Evolutionary conservation across 2,329 filamentous ascomycete genomes (phyloP).

Genomic region (Pseudocercospora cruenta): DNA sequence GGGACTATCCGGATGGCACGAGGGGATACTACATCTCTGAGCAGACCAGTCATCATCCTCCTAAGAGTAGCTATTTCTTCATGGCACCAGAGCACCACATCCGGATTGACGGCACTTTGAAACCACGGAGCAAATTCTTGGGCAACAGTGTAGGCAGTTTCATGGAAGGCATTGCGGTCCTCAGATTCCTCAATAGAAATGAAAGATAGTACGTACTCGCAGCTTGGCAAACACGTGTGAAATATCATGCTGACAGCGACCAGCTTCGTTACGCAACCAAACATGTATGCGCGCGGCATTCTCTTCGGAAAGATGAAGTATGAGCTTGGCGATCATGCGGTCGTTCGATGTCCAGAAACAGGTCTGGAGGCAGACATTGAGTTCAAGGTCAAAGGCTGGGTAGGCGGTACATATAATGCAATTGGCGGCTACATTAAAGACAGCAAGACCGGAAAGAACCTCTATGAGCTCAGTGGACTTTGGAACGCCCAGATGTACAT

Average conservation of each 20-base stretch:
- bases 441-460: slow-evolving; percentile 78
- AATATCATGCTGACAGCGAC: slow-evolving; percentile 22
- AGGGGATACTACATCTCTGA: slow-evolving; percentile 95
- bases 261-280: slow-evolving; percentile 91
- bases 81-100: slow-evolving; percentile 94
- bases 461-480: slow-evolving; percentile 89
- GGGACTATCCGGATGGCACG: slow-evolving; percentile 79
- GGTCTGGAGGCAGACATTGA: slow-evolving; percentile 88
- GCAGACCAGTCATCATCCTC: slow-evolving; percentile 96
- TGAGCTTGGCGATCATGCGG: slow-evolving; percentile 94
- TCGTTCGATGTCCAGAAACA: slow-evolving; percentile 86
- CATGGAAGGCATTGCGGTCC: slow-evolving; percentile 94
- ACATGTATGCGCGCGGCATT: slow-evolving; percentile 98
- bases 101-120: slow-evolving; percentile 91
- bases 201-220: slow-evolving; percentile 78
- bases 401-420: slow-evolving; percentile 93
- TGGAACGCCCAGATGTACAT: slow-evolving; percentile 97
- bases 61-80: slow-evolving; percentile 99
- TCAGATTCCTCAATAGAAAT: slow-evolving; percentile 80
- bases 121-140: slow-evolving; percentile 91
- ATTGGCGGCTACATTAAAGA: slow-evolving; percentile 91
- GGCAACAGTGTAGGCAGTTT: slow-evolving; percentile 96
- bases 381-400: slow-evolving; percentile 98
- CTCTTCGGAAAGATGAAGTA: slow-evolving; percentile 99
- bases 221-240: not conserved